phyloP scores from a whole-genome alignment of 2,329 filamentous ascomycete species.

The Claviceps paspali region DNA sequence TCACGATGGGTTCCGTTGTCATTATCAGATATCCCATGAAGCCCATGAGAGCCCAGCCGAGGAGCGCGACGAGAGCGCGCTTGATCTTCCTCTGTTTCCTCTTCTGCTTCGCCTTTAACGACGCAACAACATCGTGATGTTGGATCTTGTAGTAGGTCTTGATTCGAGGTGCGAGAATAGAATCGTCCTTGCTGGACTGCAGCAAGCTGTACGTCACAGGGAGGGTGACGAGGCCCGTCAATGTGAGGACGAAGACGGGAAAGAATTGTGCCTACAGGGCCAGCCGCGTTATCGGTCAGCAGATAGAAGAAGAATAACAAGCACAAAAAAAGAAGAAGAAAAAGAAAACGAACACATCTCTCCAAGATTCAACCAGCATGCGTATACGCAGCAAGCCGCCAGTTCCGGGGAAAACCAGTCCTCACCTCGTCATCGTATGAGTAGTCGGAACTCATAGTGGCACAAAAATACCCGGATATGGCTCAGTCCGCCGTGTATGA shows the following conservation, averaged over 20 bases:
- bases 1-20: slow-evolving; percentile 53
- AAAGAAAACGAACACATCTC: not conserved
- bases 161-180: slow-evolving; percentile 70
- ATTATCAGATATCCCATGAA: slow-evolving; percentile 87
- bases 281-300: slow-evolving; percentile 3
- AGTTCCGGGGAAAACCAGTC: no score
- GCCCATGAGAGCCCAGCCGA: slow-evolving; percentile 71
- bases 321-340: not conserved
- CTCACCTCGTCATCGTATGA: slow-evolving; percentile 86
- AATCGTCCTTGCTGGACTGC: slow-evolving; percentile 59
- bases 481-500: slow-evolving; percentile 18
- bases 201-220: slow-evolving; percentile 83
- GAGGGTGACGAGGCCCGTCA: slow-evolving; percentile 73
- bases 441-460: slow-evolving; percentile 82
- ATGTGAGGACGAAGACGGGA: slow-evolving; percentile 93
- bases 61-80: slow-evolving; percentile 57
- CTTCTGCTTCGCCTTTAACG: slow-evolving; percentile 72
- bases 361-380: no score
- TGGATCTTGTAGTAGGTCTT: slow-evolving; percentile 66
- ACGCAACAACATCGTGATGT: slow-evolving; percentile 70
- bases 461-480: slow-evolving; percentile 15
- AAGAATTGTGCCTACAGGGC: slow-evolving; percentile 73
- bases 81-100: slow-evolving; percentile 81
- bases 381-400: no score
- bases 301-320: not conserved